Percentiles rank a stretch among this genome's conserved stretches.
These are phyloP conservation scores for Nigrospora oryzae DNA, from an alignment of 2,329 filamentous ascomycete genomes.

Conservation along the genomic window DNA sequence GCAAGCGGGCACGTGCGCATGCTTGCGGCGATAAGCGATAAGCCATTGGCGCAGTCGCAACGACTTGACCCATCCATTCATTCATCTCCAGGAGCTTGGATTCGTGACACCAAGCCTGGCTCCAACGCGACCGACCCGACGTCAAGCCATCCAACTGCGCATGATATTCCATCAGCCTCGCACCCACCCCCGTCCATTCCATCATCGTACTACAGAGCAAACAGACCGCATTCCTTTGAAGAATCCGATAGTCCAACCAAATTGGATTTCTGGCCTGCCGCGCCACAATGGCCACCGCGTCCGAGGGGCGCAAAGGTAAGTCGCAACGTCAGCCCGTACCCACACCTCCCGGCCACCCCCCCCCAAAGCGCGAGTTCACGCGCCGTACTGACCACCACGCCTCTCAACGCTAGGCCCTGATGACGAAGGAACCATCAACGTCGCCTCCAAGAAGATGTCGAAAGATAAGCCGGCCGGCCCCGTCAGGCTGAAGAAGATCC, in stretches of 20 bases:
- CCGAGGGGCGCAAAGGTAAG: slow-evolving; percentile 7
- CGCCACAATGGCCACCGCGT: slow-evolving; percentile 4
- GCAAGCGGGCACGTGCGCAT: no score
- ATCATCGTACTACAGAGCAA: not conserved
- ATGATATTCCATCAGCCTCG: not conserved
- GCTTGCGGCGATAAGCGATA: no score
- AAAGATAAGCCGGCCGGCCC: slow-evolving; percentile 35
- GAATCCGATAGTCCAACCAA: not conserved
- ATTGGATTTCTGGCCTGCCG: not conserved
- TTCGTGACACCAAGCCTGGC: no score
- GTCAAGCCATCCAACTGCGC: not conserved
- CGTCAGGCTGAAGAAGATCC: slow-evolving; percentile 55
- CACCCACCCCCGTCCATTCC: not conserved
- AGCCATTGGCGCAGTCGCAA: no score
- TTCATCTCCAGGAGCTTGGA: no score
- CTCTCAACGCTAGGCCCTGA: slow-evolving; percentile 24
- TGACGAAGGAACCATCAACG: slow-evolving; percentile 54
- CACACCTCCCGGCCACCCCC: not conserved
- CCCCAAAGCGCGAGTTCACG: not conserved
- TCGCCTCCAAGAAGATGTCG: slow-evolving; percentile 46
- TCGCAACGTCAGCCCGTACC: not conserved
- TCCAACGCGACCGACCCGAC: no score
- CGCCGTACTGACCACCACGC: not conserved
- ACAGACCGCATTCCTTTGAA: not conserved
- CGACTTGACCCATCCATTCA: no score